Conservation (phyloP, 2,329 filamentous ascomycete genomes). For the Emmonsiellopsis sp. region DNA sequence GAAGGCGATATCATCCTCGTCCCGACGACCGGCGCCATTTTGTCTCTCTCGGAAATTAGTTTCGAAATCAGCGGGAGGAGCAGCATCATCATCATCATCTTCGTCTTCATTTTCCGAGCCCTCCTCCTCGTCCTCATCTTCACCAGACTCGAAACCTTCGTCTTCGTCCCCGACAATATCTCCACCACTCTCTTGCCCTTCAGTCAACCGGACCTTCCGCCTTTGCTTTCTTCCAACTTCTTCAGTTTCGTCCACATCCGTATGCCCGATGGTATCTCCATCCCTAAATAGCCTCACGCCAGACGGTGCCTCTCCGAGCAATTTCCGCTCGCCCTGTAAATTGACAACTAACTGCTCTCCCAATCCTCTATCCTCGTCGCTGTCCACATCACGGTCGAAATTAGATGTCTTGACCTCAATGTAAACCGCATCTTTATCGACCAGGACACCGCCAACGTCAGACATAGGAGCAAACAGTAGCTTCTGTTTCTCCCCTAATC, state of each 20-base stretch:
- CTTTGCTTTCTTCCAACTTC: conserved; percentile 49
- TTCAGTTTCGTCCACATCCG: conserved; percentile 45
- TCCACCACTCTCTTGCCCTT: conserved; percentile 42
- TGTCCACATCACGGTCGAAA: conserved; percentile 58
- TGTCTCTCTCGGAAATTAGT: conserved; percentile 34
- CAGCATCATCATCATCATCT: conserved; percentile 26
- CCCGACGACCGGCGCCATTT: conserved; percentile 47
- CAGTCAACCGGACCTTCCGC: conserved; percentile 42
- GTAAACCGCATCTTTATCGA: conserved; percentile 95
- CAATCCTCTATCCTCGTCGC: conserved; percentile 67
- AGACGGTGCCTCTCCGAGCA: conserved; percentile 73
- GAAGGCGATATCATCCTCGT: conserved; percentile 70
- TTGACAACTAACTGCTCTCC: conserved; percentile 92
- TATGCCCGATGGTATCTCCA: conserved; percentile 51
- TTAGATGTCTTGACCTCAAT: conserved; percentile 64
- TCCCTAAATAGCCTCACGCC: conserved; percentile 80
- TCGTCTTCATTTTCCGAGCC: conserved; percentile 29
- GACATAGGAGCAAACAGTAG: conserved; percentile 96
- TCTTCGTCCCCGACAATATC: conserved; percentile 53
- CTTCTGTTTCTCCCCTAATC: conserved; percentile 94
- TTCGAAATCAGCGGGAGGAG: conserved; percentile 36
- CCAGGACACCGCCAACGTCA: conserved; percentile 88
- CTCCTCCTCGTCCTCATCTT: conserved; percentile 40
- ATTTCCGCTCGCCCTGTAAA: conserved; percentile 69
- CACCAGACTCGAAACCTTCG: conserved; percentile 41